A percentile compares a stretch with the other conserved stretches of the same genome.
These are phyloP conservation scores for Neopestalotiopsis clavispora DNA, from an alignment of 2,329 filamentous ascomycete genomes.

Conservation along the genomic window DNA sequence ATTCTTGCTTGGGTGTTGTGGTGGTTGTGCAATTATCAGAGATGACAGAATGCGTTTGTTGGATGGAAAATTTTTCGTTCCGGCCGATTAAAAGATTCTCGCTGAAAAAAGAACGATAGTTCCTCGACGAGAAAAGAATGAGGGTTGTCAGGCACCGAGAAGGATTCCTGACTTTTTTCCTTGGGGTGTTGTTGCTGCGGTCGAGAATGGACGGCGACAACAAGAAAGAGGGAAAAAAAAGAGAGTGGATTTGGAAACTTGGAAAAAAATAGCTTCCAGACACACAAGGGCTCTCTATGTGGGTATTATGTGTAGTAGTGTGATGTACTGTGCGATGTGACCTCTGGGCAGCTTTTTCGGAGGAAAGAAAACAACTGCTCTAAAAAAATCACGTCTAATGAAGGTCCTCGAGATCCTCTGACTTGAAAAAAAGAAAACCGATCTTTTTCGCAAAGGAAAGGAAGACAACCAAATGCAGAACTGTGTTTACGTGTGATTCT, in stretches of 20 bases:
- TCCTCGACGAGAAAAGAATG: slow-evolving; percentile 29
- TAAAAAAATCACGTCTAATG: slow-evolving; percentile 22
- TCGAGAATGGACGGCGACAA: slow-evolving; percentile 9
- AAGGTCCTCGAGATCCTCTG: slow-evolving; percentile 45
- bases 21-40: slow-evolving; percentile 17
- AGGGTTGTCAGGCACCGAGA: slow-evolving; percentile 28
- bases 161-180: slow-evolving; percentile 16
- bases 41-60: slow-evolving; percentile 18
- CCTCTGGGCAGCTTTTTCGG: slow-evolving; percentile 12
- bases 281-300: slow-evolving; percentile 4
- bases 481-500: slow-evolving; percentile 37
- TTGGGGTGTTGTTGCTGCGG: background rate
- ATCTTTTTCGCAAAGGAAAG: slow-evolving; percentile 50
- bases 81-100: slow-evolving; percentile 33
- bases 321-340: slow-evolving; percentile 6
- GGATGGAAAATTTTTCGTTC: slow-evolving; percentile 12
- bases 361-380: slow-evolving; percentile 12
- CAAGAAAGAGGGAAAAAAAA: slow-evolving; percentile 22
- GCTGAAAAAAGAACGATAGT: slow-evolving; percentile 33
- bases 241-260: slow-evolving; percentile 15
- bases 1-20: background rate
- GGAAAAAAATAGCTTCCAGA: slow-evolving; percentile 11
- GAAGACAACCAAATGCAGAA: slow-evolving; percentile 42
- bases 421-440: slow-evolving; percentile 39
- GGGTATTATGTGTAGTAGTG: slow-evolving; percentile 15